These are phyloP conservation scores for Acanthamoeba castellanii DNA, from an alignment of 208 protist genomes.

Conservation along the genomic window DNA sequence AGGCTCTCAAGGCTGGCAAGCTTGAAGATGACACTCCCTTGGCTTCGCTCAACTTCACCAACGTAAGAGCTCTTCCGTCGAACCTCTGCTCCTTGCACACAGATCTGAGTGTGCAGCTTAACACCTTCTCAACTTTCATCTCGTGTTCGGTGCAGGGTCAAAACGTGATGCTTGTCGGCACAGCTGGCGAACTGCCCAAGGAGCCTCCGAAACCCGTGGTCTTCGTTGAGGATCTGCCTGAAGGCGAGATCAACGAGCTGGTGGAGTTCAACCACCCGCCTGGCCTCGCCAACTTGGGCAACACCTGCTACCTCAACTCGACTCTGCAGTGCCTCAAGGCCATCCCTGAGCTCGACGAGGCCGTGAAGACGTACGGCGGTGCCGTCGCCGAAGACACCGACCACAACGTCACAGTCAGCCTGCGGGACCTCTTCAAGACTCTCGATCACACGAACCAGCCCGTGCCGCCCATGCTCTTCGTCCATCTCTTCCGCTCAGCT, in stretches of 20 bases:
- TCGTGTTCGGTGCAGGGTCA: conserved; percentile 79
- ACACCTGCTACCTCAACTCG: conserved; percentile 91
- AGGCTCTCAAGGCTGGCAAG: conserved; percentile 85
- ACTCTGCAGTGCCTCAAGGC: conserved; percentile 84
- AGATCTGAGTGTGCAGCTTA: background rate
- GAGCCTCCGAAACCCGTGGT: conserved; percentile 76
- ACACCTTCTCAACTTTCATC: background rate
- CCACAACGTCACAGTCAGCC: conserved; percentile 41
- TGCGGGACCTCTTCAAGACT: conserved; percentile 72
- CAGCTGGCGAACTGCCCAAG: conserved; percentile 77
- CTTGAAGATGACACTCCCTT: conserved; percentile 79
- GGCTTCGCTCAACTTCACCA: background rate
- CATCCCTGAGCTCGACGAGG: conserved; percentile 82
- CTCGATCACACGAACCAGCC: background rate
- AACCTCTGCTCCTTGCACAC: background rate
- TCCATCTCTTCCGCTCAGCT: conserved; percentile 32
- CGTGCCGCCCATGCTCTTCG: conserved; percentile 40
- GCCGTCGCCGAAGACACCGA: background rate
- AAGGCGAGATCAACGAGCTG: conserved; percentile 59
- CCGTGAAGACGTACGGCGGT: conserved; percentile 64
- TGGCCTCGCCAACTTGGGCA: conserved; percentile 89
- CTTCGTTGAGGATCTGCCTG: conserved; percentile 89
- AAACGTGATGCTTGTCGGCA: conserved; percentile 88
- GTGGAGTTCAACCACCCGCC: conserved; percentile 30
- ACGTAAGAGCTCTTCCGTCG: background rate